Evolutionary conservation across 805 yeast species (phyloP), one percentile per base, ranked within the genome.

Genomic region (Kuraishia capsulata): DNA sequence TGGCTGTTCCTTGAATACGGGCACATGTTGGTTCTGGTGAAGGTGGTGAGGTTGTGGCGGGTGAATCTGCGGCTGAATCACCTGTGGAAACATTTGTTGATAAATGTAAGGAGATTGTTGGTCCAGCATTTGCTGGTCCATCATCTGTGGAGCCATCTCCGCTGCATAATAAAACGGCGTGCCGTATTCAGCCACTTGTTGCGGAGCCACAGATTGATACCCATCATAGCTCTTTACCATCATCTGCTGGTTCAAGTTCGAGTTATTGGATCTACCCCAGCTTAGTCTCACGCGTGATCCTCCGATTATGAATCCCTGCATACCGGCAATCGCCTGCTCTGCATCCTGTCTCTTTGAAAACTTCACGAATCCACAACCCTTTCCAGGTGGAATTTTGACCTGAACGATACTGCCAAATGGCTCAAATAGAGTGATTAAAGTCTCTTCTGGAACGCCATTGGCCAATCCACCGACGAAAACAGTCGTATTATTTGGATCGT

Each of bases 261-360:
- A 23, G 37, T 42, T 44, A 39, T 47, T 53, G 5, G 68, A 68
- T 49, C 83, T 67, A 35, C 90, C 90, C 92, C 92, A 83, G 37
- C 85, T 74, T 37, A 83, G 60, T 44, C 89, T 61, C 19, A 83
- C 77, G 42, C 89, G 67, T 38, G 78, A 72, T 3, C 88, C 89
- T n/a, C 80, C 81, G 43, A 83, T 75, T 19, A 76, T 65, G 52
- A 76, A 82, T 2, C 94, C 94, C 56, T 83, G 87, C 83, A 83
- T 76, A 3, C 81, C 79, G 30, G 76, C 71, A 39, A 83, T 81
- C 5, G 94, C 87, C 30, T 75, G 78, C 55, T 81, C 86, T 1
- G 92, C 92, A 48, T 80, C 84, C 48, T 74, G 79, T 44, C 84
- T 63, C 26, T 65, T 64, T n/a, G 72, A 62, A 53, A 76, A 83